Conservation (phyloP, 805 yeast species). For the Pichia sporocuriosa region DNA sequence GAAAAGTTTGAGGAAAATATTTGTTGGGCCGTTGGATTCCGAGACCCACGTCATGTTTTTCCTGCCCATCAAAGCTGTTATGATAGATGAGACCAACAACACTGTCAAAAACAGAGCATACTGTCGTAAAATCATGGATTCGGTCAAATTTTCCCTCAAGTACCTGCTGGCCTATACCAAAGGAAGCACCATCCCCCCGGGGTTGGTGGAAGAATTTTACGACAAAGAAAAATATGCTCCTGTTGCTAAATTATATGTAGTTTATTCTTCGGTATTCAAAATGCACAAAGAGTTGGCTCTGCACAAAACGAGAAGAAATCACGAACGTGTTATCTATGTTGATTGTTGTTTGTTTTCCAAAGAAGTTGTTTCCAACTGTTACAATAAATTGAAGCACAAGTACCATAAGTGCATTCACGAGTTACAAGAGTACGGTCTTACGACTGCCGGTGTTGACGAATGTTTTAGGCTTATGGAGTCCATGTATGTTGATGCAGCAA, state of each 20-base stretch:
- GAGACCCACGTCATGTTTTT: background rate
- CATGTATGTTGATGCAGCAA: background rate
- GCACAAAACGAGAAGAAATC: too few relatives aligned
- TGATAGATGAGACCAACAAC: background rate
- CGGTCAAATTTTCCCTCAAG: background rate
- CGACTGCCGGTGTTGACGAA: background rate
- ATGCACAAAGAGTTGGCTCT: too few relatives aligned
- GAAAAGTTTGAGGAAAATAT: background rate
- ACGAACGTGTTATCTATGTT: too few relatives aligned
- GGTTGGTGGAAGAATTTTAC: background rate
- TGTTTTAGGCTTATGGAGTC: background rate
- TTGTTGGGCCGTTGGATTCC: background rate
- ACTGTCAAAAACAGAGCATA: background rate
- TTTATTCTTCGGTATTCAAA: background rate
- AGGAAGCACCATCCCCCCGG: background rate
- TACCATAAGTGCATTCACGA: background rate
- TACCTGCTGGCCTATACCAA: background rate
- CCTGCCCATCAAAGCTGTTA: background rate
- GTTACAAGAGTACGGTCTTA: background rate
- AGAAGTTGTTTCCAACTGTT: too few relatives aligned
- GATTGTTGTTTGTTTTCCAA: too few relatives aligned
- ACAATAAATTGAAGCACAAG: background rate
- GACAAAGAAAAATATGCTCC: background rate
- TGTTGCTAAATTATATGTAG: background rate
- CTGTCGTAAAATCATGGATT: background rate